Percentiles rank a stretch among this genome's conserved stretches.
These are phyloP conservation scores for Apophysomyces trapeziformis DNA, from an alignment of 371 early-diverging fungal genomes.

Conservation along the genomic window DNA sequence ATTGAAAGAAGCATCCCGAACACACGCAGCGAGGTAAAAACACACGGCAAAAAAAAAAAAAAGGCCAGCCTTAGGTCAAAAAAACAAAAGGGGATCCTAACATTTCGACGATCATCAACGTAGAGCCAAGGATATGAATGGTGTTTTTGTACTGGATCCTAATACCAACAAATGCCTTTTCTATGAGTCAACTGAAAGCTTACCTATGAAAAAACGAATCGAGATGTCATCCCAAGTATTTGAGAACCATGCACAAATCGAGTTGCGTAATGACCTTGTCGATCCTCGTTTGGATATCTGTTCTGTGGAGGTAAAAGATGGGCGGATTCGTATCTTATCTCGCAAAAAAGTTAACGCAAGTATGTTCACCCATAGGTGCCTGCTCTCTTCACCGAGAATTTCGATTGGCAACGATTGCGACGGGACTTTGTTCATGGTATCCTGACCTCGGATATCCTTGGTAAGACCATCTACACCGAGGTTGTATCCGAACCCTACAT, in stretches of 20 bases:
- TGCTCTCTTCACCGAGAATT: slow-evolving; percentile 96
- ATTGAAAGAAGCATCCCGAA: slow-evolving; percentile 65
- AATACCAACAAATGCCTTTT: slow-evolving; percentile 78
- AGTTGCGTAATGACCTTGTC: slow-evolving; percentile 88
- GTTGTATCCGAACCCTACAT: slow-evolving; percentile 82
- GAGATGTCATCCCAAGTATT: slow-evolving; percentile 68
- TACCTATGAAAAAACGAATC: slow-evolving; percentile 66
- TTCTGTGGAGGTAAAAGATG: slow-evolving; percentile 71
- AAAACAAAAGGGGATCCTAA: too few relatives aligned
- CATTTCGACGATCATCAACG: background rate
- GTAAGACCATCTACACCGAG: slow-evolving; percentile 87
- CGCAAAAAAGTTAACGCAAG: too few relatives aligned
- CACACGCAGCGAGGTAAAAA: slow-evolving; percentile 54
- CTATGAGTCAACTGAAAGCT: slow-evolving; percentile 74
- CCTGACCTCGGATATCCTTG: slow-evolving; percentile 86
- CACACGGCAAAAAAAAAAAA: background rate
- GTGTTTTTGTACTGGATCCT: slow-evolving; percentile 85
- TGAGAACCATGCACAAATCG: slow-evolving; percentile 69
- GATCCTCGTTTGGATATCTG: slow-evolving; percentile 95
- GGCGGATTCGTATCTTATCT: too few relatives aligned
- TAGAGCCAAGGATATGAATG: slow-evolving; percentile 74
- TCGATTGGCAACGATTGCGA: slow-evolving; percentile 93
- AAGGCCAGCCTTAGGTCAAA: too few relatives aligned
- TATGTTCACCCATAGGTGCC: slow-evolving; percentile 62
- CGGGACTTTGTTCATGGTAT: slow-evolving; percentile 93